Base-by-base conservation (phyloP, 2,329 filamentous ascomycete genomes). In the Colletotrichum ledebouriae region DNA sequence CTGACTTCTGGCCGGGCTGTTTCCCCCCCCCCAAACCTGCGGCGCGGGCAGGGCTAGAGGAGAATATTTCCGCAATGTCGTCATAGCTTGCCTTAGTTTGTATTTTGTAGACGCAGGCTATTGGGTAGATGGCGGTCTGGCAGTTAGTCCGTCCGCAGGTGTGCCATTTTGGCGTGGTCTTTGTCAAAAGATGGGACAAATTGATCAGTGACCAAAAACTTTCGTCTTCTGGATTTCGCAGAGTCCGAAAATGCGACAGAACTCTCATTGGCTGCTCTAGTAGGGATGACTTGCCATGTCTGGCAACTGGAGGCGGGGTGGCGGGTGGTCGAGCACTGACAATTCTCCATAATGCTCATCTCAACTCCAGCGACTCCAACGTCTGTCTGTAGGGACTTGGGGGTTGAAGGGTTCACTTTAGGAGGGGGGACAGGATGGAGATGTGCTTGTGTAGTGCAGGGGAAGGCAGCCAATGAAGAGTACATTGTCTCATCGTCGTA, bases 41-140 rank as follows among this genome's bases (percentile, higher is more conserved):
- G 65, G 65, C 60, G 55, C 60, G 55, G 41, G 41, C 60, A 56
- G 49, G 61, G 41, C 55, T 60, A 65, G 41, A 61, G 49, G 25
- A 49, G 15, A 55, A 64, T 41, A 55, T 59, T 59, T 68, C 65
- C 65, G 61, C 61, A 68, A 68, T 68, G 61, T 68, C 65, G 65
- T 68, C 65, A 68, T 68, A 59, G 12, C 29, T 29, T 52, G 39
- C 41, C 17, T 59, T 67, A 60, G 65, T 52, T 41, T 22, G 39
- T 2, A 20, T 10, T 25, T 20, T n/a, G 60, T n/a, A 46, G 50
- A 63, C 33, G 34, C 39, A 17, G 11, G 58, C 9, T 10, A 59
- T 59, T 68, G 33, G 65, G 13, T 33, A 17, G 55, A 10, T n/a
- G 12, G 20, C 37, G 39, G 60, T 46, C 29, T 59, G n/a, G 33